These are phyloP conservation scores for Gloeopeniophorella convolvens DNA, from an alignment of 768 basidiomycete genomes.

Conservation along the genomic window DNA sequence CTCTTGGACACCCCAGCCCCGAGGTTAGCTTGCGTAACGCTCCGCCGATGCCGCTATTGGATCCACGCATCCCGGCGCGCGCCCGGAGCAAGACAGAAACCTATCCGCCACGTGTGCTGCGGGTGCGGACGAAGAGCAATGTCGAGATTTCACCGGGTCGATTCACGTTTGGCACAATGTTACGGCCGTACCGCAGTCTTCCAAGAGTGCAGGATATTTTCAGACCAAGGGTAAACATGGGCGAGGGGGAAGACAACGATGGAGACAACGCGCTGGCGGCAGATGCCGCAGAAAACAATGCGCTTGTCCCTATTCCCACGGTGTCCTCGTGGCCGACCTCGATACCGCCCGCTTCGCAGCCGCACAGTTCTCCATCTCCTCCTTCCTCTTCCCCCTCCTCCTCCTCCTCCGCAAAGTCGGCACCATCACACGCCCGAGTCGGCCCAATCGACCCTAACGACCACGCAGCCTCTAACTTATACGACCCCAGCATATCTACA, in stretches of 20 bases:
- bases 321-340: constrained; percentile 3
- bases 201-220: constrained; percentile 26
- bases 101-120: constrained; percentile 20
- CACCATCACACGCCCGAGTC: background rate
- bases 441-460: constrained; percentile 3
- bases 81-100: constrained; percentile 14
- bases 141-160: constrained; percentile 3
- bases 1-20: constrained; percentile 36
- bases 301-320: constrained; percentile 7
- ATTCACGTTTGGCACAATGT: constrained; percentile 24
- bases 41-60: constrained; percentile 51
- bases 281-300: background rate
- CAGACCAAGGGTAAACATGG: constrained; percentile 8
- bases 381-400: background rate
- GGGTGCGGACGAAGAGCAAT: constrained; percentile 14
- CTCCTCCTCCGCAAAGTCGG: background rate
- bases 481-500: constrained; percentile 11
- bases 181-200: constrained; percentile 28
- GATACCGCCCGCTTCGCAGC: background rate
- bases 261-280: background rate
- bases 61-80: constrained; percentile 30
- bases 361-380: background rate
- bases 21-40: constrained; percentile 24
- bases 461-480: constrained; percentile 12
- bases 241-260: background rate